Conservation (phyloP, 2,329 filamentous ascomycete species). For the Anthostomella pinea region DNA sequence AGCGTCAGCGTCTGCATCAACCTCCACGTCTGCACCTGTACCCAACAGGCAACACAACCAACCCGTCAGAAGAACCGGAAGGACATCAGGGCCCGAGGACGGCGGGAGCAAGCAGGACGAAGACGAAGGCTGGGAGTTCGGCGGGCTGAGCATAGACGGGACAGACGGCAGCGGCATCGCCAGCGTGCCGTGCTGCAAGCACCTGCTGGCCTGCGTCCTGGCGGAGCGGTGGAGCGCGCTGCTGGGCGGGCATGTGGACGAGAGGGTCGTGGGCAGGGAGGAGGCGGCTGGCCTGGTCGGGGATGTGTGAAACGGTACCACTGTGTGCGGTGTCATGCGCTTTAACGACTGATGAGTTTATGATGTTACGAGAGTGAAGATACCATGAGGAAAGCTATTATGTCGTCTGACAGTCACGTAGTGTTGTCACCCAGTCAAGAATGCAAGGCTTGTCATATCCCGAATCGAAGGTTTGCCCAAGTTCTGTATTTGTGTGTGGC, state of each 20-base stretch:
- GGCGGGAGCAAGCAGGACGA: conserved; percentile 7
- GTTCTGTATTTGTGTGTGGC: conserved; percentile 17
- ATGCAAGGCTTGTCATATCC: conserved; percentile 9
- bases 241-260: conserved; percentile 56
- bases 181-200: conserved; percentile 71
- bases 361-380: too few relatives aligned
- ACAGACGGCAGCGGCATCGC: conserved; percentile 24
- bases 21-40: not conserved
- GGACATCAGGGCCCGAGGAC: conserved; percentile 6
- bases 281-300: conserved; percentile 71
- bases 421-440: too few relatives aligned
- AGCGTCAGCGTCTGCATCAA: conserved; percentile 1
- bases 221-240: conserved; percentile 60
- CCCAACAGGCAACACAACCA: not conserved
- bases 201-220: conserved; percentile 80
- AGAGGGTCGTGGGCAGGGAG: conserved; percentile 53
- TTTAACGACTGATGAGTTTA: not conserved
- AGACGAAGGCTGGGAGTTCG: conserved; percentile 27
- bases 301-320: conserved; percentile 32
- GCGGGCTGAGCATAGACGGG: conserved; percentile 35
- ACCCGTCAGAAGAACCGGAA: conserved; percentile 6
- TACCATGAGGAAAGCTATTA: too few relatives aligned
- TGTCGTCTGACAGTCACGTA: too few relatives aligned
- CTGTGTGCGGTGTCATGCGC: not conserved
- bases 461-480: conserved; percentile 7